phyloP scores from a whole-genome alignment of 2,329 filamentous ascomycete genomes.

The Lachnellula occidentalis region DNA sequence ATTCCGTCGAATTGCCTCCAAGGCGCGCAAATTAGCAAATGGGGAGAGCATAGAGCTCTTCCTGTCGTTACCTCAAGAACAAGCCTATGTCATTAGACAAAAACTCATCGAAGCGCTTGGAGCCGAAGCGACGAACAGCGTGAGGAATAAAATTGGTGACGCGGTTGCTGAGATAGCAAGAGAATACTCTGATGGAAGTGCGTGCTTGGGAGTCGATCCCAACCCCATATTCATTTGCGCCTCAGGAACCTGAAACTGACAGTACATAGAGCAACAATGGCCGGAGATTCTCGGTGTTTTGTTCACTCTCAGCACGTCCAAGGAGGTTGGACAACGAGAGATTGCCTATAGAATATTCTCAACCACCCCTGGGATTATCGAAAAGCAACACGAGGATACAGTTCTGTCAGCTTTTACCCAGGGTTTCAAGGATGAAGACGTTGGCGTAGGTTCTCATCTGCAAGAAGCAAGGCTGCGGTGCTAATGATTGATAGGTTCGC shows the following conservation, averaged over 20 bases:
- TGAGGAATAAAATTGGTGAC: slow-evolving; percentile 94
- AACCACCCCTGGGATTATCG: slow-evolving; percentile 90
- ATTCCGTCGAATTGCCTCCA: slow-evolving; percentile 88
- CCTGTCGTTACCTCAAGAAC: slow-evolving; percentile 67
- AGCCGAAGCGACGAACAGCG: slow-evolving; percentile 64
- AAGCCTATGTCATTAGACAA: slow-evolving; percentile 72
- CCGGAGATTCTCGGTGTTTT: slow-evolving; percentile 79
- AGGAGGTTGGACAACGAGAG: slow-evolving; percentile 78
- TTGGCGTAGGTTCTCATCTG: slow-evolving; percentile 51
- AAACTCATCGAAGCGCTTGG: slow-evolving; percentile 76
- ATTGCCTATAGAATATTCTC: slow-evolving; percentile 93
- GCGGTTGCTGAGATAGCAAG: slow-evolving; percentile 94
- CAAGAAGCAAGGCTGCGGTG: background rate
- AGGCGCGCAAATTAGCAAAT: slow-evolving; percentile 70
- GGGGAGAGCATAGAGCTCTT: slow-evolving; percentile 79
- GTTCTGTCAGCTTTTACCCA: slow-evolving; percentile 83
- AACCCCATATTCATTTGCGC: background rate
- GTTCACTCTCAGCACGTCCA: slow-evolving; percentile 85
- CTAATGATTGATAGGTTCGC: slow-evolving; percentile 56
- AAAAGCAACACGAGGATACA: slow-evolving; percentile 90
- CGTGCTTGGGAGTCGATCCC: slow-evolving; percentile 31
- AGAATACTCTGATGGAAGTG: slow-evolving; percentile 90
- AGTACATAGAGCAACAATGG: slow-evolving; percentile 68
- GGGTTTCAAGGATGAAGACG: slow-evolving; percentile 85
- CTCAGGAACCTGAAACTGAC: slow-evolving; percentile 17